Percentiles rank a stretch among this genome's conserved stretches.
Conservation (phyloP, 768 basidiomycete genomes). For the Pleurotus ostreatus region DNA sequence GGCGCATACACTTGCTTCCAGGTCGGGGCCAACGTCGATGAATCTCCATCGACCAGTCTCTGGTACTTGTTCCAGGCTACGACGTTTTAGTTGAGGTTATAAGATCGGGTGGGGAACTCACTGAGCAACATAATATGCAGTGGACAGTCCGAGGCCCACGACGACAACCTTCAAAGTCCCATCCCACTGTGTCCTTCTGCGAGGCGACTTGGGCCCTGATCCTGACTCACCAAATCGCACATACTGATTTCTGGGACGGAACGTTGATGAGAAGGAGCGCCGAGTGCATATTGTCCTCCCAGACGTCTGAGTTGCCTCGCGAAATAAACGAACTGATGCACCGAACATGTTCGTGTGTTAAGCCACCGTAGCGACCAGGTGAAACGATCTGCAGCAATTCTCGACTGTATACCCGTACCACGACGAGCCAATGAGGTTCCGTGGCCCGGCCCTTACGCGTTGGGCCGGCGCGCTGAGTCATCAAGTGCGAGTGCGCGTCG, state of each 20-base stretch:
- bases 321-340: too few species aligned
- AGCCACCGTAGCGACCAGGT: too few species aligned
- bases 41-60: constrained; percentile 88
- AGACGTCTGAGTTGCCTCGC: too few species aligned
- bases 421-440: too few species aligned
- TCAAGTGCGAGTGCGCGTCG: too few species aligned
- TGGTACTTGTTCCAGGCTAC: constrained; percentile 77
- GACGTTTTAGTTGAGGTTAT: neutral
- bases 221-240: constrained; percentile 3
- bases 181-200: neutral
- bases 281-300: neutral
- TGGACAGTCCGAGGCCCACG: constrained; percentile 1
- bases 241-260: constrained; percentile 1
- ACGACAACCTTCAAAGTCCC: neutral
- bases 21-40: constrained; percentile 66
- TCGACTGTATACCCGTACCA: too few species aligned
- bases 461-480: too few species aligned
- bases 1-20: constrained; percentile 49
- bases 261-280: neutral
- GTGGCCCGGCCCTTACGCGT: too few species aligned
- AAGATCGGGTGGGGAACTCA: neutral
- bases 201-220: neutral
- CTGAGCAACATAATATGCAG: constrained; percentile 7
- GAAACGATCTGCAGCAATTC: too few species aligned
- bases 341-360: too few species aligned